Conservation (phyloP, 495 filamentous ascomycete species). For the Penicillium diatomitis region DNA sequence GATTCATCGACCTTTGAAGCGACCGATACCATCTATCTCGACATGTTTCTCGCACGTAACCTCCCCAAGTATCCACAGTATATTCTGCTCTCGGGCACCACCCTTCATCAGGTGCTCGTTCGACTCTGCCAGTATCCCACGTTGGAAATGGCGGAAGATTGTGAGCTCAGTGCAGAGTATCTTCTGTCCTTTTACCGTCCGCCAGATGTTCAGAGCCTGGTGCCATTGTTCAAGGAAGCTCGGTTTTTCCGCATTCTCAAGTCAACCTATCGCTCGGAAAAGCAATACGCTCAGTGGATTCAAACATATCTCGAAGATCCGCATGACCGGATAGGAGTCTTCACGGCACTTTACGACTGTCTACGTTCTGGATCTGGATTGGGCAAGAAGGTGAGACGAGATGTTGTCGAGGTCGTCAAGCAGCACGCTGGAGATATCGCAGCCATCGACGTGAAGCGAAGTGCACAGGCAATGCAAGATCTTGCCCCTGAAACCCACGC, state of each 20-base stretch:
- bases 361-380: conserved; percentile 63
- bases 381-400: conserved; percentile 62
- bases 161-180: conserved; percentile 92
- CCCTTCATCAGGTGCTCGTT: conserved; percentile 68
- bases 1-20: conserved; percentile 56
- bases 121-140: conserved; percentile 79
- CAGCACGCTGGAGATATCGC: conserved; percentile 59
- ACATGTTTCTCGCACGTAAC: conserved; percentile 97
- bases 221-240: conserved; percentile 70
- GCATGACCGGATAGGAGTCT: conserved; percentile 60
- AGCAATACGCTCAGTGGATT: conserved; percentile 68
- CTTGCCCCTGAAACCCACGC: conserved; percentile 64
- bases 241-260: conserved; percentile 92
- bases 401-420: conserved; percentile 64
- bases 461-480: conserved; percentile 60
- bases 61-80: conserved; percentile 95
- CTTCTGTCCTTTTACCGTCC: conserved; percentile 89
- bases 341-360: conserved; percentile 73
- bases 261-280: conserved; percentile 72
- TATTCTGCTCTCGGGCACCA: conserved; percentile 78
- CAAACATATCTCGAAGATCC: conserved; percentile 80
- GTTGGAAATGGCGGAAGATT: conserved; percentile 78
- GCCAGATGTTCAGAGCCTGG: conserved; percentile 62
- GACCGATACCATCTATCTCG: conserved; percentile 85
- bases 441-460: conserved; percentile 54